Evolutionary conservation across 225 moss, liverwort and hornwort genomes (phyloP).

Genomic region (Anthoceros angustus): DNA sequence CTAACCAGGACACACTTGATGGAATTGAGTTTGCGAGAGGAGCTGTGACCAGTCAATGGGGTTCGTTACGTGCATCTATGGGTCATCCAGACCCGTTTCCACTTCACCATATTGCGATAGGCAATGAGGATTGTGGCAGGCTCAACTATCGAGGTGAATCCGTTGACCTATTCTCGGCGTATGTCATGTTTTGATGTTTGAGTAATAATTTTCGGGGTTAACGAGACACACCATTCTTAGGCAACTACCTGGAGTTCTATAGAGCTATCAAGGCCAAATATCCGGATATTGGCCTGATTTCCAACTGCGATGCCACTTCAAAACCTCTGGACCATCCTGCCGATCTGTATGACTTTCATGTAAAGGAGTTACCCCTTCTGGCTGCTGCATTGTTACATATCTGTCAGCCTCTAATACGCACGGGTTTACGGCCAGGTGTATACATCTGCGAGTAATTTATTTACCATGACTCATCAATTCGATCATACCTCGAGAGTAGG

Average conservation of each 20-base stretch:
- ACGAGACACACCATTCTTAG: slow-evolving; percentile 10
- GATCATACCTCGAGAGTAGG: slow-evolving; percentile 26
- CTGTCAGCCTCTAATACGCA: background rate
- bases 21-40: slow-evolving; percentile 90
- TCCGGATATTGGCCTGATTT: slow-evolving; percentile 61
- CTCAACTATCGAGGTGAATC: slow-evolving; percentile 50
- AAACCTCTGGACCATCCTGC: slow-evolving; percentile 64
- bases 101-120: slow-evolving; percentile 57
- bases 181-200: too few species aligned
- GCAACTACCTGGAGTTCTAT: slow-evolving; percentile 81
- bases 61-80: slow-evolving; percentile 68
- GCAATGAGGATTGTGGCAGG: slow-evolving; percentile 87
- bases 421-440: slow-evolving; percentile 20
- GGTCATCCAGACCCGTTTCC: slow-evolving; percentile 72
- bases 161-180: background rate
- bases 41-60: slow-evolving; percentile 44
- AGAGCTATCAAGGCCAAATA: slow-evolving; percentile 64
- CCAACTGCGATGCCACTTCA: slow-evolving; percentile 71
- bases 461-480: slow-evolving; percentile 34
- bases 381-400: background rate
- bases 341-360: slow-evolving; percentile 70
- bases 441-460: slow-evolving; percentile 31
- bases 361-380: slow-evolving; percentile 7
- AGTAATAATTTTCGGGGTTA: too few species aligned
- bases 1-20: slow-evolving; percentile 44